Percentiles rank a stretch among this genome's conserved stretches.
Conservation (phyloP, 176 grass and related monocot genomes). For the Otatea glauca region DNA sequence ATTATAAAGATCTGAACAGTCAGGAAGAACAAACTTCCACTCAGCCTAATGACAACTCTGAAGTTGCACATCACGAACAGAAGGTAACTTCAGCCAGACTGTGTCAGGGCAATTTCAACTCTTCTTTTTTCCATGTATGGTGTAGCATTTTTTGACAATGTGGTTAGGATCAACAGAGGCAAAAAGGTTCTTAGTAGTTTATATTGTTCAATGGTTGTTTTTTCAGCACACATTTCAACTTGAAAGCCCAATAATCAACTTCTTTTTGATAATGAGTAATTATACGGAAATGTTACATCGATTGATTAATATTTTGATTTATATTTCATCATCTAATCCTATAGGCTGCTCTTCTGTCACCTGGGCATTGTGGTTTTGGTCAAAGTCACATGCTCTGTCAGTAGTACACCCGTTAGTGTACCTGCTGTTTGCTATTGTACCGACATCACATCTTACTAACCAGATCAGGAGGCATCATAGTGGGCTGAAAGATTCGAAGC, state of each 20-base stretch:
- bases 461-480: conserved; percentile 22
- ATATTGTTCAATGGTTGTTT: conserved; percentile 20
- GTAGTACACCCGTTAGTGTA: conserved; percentile 4
- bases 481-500: neutral
- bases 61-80: conserved; percentile 33
- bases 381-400: conserved; percentile 38
- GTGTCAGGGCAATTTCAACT: neutral
- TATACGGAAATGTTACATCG: conserved; percentile 17
- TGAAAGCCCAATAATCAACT: conserved; percentile 11
- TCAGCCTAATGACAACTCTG: conserved; percentile 49
- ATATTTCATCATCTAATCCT: conserved; percentile 24
- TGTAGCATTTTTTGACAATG: conserved; percentile 15
- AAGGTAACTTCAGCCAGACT: conserved; percentile 45
- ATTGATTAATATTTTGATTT: conserved; percentile 32
- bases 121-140: conserved; percentile 36
- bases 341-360: neutral
- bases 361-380: conserved; percentile 39
- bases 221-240: conserved; percentile 23
- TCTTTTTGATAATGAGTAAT: neutral
- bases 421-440: conserved; percentile 2
- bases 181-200: neutral
- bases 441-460: conserved; percentile 27
- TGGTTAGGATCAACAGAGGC: conserved; percentile 23
- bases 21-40: conserved; percentile 44
- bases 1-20: conserved; percentile 52